These are phyloP conservation scores for Cenchrus purpureus DNA, from an alignment of 176 grass and related monocot genomes.

Conservation along the genomic window DNA sequence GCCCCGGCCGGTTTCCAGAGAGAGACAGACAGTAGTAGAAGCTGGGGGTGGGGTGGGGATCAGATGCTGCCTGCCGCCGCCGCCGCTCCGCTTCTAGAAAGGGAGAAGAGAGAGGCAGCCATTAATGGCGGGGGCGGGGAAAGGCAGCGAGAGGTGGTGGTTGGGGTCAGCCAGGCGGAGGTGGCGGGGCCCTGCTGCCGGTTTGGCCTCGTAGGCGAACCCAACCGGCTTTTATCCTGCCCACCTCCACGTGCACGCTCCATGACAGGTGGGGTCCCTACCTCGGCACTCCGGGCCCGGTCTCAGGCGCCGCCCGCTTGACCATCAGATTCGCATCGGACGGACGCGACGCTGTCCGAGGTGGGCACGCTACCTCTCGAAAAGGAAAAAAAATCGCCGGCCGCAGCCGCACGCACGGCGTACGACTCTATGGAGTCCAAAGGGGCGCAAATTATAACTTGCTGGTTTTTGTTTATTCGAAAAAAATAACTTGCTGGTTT, in stretches of 20 bases:
- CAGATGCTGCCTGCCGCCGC: background rate
- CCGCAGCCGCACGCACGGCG: background rate
- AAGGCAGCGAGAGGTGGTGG: background rate
- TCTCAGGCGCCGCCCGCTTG: background rate
- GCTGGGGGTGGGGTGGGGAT: background rate
- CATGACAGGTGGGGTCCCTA: background rate
- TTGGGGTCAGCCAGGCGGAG: background rate
- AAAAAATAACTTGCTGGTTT: background rate
- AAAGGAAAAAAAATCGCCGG: background rate
- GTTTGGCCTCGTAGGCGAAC: background rate
- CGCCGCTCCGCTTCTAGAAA: constrained; percentile 15
- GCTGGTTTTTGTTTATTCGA: background rate
- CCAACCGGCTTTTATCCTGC: background rate
- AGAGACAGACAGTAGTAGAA: background rate
- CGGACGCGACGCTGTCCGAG: background rate
- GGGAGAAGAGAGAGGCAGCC: background rate
- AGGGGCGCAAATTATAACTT: background rate
- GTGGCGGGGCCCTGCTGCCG: background rate
- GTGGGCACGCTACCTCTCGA: background rate
- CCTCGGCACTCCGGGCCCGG: background rate
- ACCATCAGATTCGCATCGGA: background rate
- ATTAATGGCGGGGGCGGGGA: constrained; percentile 47
- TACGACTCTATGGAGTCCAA: background rate
- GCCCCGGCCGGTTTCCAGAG: background rate
- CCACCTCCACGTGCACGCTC: background rate